Base-by-base conservation (phyloP, 441 rosid genomes). In the Cnidoscolus chayamansa region DNA sequence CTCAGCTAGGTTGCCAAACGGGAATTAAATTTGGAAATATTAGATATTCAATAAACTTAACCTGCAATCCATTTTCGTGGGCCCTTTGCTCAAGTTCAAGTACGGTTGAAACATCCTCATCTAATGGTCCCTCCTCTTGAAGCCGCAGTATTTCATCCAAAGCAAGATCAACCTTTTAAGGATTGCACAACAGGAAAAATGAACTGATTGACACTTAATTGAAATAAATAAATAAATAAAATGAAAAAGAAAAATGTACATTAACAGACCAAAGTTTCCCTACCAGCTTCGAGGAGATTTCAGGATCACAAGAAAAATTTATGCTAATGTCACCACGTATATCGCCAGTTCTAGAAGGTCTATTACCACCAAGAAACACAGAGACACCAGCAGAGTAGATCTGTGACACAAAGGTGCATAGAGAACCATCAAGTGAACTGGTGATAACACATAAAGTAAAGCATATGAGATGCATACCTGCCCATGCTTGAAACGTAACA, bases 361-460 rank as follows among this genome's bases (percentile, higher is more conserved):
- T 91, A 79, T 91, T 91, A 65, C 96, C 92, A 4, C 96, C 96
- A 76, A 91, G 97, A 83, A 91, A 90, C 50, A 89, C 97, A 6
- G 98, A 90, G 74, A 94, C 97, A 53, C 91, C 87, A 19, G 93
- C 96, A 69, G 97, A 91, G 81, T 91, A 94, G 77, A 91, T 94
- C 97, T 94, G 88, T 72, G 53, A 55, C 71, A 77, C 35, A 75
- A 68, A 77, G 70, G 57, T 48, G 64, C 30, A 73, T 70, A 25
- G 76, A 75, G 67, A 74, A 76, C 65, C n/a, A 77, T 72, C 61
- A 57, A 76, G 68, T 57, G 61, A 77, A 59, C 65, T 45, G 69
- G 47, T 56, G 75, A 68, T 9, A 25, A 25, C 6, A 30, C 37
- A 19, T 7, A 51, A 69, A 48, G 56, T 16, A 49, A 71, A 67